Conservation (phyloP, 1,139 yeast genomes). For the Kluyveromyces marxianus region DNA sequence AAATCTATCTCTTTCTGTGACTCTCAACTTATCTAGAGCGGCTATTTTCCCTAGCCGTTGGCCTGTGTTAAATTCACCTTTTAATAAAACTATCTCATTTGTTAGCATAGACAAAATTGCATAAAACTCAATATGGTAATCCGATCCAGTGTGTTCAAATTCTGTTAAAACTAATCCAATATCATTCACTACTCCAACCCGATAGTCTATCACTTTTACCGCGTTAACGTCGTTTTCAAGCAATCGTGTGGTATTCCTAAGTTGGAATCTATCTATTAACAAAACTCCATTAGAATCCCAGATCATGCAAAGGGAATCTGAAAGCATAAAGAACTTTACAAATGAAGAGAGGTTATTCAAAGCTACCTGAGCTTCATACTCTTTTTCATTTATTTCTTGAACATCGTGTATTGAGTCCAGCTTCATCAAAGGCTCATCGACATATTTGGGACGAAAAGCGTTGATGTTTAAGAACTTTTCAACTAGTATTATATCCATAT, state of each 20-base stretch:
- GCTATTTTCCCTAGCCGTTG: constrained; percentile 16
- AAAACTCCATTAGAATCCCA: constrained; percentile 21
- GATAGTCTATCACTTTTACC: constrained; percentile 15
- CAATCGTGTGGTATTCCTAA: constrained; percentile 11
- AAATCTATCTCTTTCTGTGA: constrained; percentile 13
- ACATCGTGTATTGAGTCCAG: constrained; percentile 13
- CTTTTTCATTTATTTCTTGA: not conserved
- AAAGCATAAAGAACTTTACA: constrained; percentile 20
- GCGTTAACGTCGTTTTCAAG: constrained; percentile 9
- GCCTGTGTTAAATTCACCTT: constrained; percentile 15
- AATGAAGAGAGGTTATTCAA: constrained; percentile 15
- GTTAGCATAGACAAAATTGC: constrained; percentile 16
- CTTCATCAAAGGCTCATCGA: constrained; percentile 17
- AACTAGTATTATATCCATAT: constrained; percentile 20
- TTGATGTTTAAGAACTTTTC: constrained; percentile 17
- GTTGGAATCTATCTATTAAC: constrained; percentile 14
- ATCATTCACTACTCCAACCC: constrained; percentile 22
- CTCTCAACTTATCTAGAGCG: constrained; percentile 15
- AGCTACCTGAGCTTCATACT: constrained; percentile 9
- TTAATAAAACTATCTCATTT: constrained; percentile 18
- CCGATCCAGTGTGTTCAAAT: constrained; percentile 9
- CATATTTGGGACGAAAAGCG: constrained; percentile 21
- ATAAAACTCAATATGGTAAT: constrained; percentile 11
- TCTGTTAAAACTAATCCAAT: constrained; percentile 15
- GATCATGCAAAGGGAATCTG: constrained; percentile 17